phyloP scores from a whole-genome alignment of 1,139 yeast genomes.

The Pneumocystis jirovecii region DNA sequence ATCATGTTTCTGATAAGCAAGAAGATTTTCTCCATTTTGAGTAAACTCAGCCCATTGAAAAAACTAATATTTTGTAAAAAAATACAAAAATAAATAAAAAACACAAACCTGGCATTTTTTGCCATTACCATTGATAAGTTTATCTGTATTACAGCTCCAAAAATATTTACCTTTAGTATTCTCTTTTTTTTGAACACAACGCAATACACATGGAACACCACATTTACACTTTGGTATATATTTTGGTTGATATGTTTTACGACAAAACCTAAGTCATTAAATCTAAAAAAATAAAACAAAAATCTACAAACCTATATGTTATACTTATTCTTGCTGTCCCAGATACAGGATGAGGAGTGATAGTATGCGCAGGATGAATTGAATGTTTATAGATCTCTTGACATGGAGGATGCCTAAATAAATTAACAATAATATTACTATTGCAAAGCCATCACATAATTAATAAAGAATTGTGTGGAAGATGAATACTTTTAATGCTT shows the following conservation, averaged over 20 bases:
- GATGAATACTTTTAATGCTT: conserved; percentile 32
- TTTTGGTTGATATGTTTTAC: conserved; percentile 23
- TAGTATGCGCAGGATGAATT: conserved; percentile 25
- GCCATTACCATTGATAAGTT: neutral
- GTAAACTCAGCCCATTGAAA: neutral
- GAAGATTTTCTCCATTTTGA: neutral
- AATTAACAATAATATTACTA: neutral
- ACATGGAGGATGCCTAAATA: conserved; percentile 41
- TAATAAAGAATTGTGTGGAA: conserved; percentile 51
- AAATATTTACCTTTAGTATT: neutral
- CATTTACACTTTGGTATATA: conserved; percentile 41
- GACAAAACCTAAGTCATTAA: conserved; percentile 29
- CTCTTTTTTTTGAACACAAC: neutral
- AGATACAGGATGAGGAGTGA: conserved; percentile 33
- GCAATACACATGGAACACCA: conserved; percentile 14
- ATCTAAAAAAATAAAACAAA: neutral
- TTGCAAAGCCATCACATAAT: conserved; percentile 31
- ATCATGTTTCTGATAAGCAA: neutral
- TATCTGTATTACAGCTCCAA: neutral
- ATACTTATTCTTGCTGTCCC: conserved; percentile 42
- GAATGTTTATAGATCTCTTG: conserved; percentile 58
- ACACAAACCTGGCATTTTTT: neutral
- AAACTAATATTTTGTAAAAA: neutral
- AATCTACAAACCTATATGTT: conserved; percentile 30
- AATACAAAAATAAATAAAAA: neutral